Percentiles rank a stretch among this genome's conserved stretches.
phyloP scores from a whole-genome alignment of 2,329 filamentous ascomycete species.

The Proliferodiscus dingleyae region DNA sequence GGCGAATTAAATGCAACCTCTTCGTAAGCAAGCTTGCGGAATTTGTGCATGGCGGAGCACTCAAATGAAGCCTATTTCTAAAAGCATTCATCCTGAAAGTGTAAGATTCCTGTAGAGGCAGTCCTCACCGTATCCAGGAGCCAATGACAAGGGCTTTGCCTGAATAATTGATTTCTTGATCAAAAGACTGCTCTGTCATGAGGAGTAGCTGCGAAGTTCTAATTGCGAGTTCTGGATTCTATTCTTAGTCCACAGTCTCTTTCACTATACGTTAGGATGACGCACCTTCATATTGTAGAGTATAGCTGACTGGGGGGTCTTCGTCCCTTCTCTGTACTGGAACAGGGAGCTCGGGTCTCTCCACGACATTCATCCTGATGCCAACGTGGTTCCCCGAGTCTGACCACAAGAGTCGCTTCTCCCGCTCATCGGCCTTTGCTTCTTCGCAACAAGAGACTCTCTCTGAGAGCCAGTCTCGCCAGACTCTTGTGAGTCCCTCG shows the following conservation, averaged over 20 bases:
- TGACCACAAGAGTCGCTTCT: constrained; percentile 60
- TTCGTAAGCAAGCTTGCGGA: too few species aligned
- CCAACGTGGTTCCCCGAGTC: constrained; percentile 60
- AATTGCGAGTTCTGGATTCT: constrained; percentile 59
- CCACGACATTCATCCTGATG: constrained; percentile 59
- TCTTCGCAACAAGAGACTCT: constrained; percentile 3
- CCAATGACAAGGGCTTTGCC: constrained; percentile 66
- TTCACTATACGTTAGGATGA: constrained; percentile 1
- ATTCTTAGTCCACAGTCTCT: constrained; percentile 5
- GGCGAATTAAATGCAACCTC: too few species aligned
- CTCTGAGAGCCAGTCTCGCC: constrained; percentile 64
- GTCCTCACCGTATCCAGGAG: constrained; percentile 31
- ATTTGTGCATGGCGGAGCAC: too few species aligned
- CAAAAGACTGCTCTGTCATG: constrained; percentile 59
- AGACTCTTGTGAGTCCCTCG: constrained; percentile 66
- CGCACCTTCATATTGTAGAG: constrained; percentile 67
- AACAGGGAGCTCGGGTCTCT: constrained; percentile 40
- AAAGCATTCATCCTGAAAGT: neutral
- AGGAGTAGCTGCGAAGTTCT: constrained; percentile 59
- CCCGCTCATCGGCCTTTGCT: constrained; percentile 26
- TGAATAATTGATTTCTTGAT: constrained; percentile 53
- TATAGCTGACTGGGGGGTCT: constrained; percentile 64
- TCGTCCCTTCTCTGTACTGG: constrained; percentile 37
- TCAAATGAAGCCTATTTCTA: too few species aligned
- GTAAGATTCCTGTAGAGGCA: neutral